Conservation (phyloP, 2,329 filamentous ascomycete genomes). For the Coniochaeta sp. region DNA sequence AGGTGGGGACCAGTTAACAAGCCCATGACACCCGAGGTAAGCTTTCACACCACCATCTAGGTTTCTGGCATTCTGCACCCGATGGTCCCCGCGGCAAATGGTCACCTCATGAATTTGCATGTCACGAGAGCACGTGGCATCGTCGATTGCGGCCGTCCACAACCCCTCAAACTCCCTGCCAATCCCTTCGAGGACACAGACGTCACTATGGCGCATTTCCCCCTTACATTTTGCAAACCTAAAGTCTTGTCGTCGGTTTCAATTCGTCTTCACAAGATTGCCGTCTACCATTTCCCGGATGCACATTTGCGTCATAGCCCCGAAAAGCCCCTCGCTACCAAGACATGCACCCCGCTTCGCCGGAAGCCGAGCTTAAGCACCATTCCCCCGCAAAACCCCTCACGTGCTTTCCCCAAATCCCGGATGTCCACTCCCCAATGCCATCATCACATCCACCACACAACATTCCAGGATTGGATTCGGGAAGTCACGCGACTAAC, state of each 20-base stretch:
- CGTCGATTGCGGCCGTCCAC: neutral
- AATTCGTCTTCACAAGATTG: constrained; percentile 5
- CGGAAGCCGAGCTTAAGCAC: neutral
- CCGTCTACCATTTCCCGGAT: constrained; percentile 2
- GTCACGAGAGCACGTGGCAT: neutral
- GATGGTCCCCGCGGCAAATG: neutral
- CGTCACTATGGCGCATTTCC: neutral
- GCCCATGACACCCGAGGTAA: constrained; percentile 94
- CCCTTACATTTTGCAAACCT: neutral
- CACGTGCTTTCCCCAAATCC: neutral
- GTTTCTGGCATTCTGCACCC: neutral
- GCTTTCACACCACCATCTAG: constrained; percentile 25
- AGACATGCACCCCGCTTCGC: neutral
- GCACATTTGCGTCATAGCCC: constrained; percentile 1
- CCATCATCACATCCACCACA: neutral
- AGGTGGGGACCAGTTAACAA: constrained; percentile 98
- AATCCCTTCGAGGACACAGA: neutral
- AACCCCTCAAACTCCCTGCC: neutral
- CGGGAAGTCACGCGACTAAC: constrained; percentile 15
- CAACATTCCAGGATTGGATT: neutral
- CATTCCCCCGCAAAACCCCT: neutral
- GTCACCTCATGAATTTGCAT: neutral
- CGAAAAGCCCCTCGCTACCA: neutral
- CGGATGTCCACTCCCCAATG: neutral
- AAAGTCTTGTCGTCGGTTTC: constrained; percentile 6